Percentiles rank a stretch among this genome's conserved stretches.
These are phyloP conservation scores for Penicillium sp. DNA, from an alignment of 2,329 filamentous ascomycete genomes.

Conservation along the genomic window DNA sequence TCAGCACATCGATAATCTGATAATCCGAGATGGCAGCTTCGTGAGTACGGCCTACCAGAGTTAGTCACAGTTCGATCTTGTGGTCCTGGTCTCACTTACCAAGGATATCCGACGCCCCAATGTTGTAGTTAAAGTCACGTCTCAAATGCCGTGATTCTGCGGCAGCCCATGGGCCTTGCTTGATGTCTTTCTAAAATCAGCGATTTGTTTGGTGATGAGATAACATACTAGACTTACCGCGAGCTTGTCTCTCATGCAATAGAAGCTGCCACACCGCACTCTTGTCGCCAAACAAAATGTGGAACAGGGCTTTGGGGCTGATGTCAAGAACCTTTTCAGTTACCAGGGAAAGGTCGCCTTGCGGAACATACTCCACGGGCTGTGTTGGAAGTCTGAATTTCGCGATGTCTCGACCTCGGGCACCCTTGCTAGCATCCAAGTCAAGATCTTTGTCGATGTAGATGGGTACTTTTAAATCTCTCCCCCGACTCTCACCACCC, in stretches of 20 bases:
- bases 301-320: slow-evolving; percentile 91
- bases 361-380: slow-evolving; percentile 80
- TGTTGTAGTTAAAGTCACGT: slow-evolving; percentile 79
- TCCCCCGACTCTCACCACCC: slow-evolving; percentile 43
- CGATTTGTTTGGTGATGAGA: slow-evolving; percentile 13
- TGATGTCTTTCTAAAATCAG: slow-evolving; percentile 58
- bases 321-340: slow-evolving; percentile 85
- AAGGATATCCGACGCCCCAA: slow-evolving; percentile 67
- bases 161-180: slow-evolving; percentile 81
- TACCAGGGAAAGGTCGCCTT: slow-evolving; percentile 73
- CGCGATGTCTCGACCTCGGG: slow-evolving; percentile 52
- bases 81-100: slow-evolving; percentile 46
- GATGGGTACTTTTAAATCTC: slow-evolving; percentile 59
- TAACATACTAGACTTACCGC: slow-evolving; percentile 43
- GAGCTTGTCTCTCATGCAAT: slow-evolving; percentile 78
- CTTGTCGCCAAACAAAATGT: slow-evolving; percentile 95
- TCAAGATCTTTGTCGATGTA: slow-evolving; percentile 65
- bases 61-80: slow-evolving; percentile 12
- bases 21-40: slow-evolving; percentile 71
- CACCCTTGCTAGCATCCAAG: slow-evolving; percentile 40
- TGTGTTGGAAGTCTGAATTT: slow-evolving; percentile 82
- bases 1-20: slow-evolving; percentile 82
- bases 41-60: slow-evolving; percentile 47
- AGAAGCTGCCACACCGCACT: slow-evolving; percentile 91
- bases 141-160: slow-evolving; percentile 70